Evolutionary conservation across 257 asterid species (phyloP).

Genomic region (Forsythia suspensa): DNA sequence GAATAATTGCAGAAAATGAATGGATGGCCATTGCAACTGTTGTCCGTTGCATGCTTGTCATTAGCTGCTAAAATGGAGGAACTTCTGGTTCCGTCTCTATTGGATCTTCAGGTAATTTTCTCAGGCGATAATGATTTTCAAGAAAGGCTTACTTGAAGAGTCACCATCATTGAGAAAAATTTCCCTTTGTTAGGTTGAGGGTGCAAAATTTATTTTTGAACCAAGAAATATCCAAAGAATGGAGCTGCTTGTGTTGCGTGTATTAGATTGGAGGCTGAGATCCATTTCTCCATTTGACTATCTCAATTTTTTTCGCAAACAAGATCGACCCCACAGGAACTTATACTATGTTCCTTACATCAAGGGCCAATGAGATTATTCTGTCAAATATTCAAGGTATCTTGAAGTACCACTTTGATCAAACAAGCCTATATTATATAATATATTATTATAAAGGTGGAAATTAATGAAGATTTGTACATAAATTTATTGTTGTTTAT

Average conservation of each 20-base stretch:
- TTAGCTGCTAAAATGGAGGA: slow-evolving; percentile 99
- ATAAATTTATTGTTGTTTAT: slow-evolving; percentile 14
- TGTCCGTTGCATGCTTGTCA: slow-evolving; percentile 89
- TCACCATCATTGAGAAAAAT: not conserved
- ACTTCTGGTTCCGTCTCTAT: slow-evolving; percentile 85
- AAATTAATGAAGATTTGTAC: not conserved
- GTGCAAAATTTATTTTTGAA: slow-evolving; percentile 65
- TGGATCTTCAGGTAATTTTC: slow-evolving; percentile 77
- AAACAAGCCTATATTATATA: not conserved
- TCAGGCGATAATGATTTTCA: not conserved
- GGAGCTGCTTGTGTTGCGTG: slow-evolving; percentile 86
- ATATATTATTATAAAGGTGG: not conserved
- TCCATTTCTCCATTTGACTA: slow-evolving; percentile 75
- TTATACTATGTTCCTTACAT: slow-evolving; percentile 55
- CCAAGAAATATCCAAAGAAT: slow-evolving; percentile 72
- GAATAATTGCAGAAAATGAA: slow-evolving; percentile 53
- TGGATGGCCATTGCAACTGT: slow-evolving; percentile 91
- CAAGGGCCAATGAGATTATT: slow-evolving; percentile 67
- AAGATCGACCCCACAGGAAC: slow-evolving; percentile 71
- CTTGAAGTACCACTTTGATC: not conserved
- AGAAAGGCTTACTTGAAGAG: not conserved
- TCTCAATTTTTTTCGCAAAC: slow-evolving; percentile 60
- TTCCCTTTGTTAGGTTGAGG: slow-evolving; percentile 66
- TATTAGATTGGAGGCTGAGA: slow-evolving; percentile 87
- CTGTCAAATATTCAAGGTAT: slow-evolving; percentile 74